Conservation (phyloP, 495 filamentous ascomycete genomes). For the Cairneyella variabilis region DNA sequence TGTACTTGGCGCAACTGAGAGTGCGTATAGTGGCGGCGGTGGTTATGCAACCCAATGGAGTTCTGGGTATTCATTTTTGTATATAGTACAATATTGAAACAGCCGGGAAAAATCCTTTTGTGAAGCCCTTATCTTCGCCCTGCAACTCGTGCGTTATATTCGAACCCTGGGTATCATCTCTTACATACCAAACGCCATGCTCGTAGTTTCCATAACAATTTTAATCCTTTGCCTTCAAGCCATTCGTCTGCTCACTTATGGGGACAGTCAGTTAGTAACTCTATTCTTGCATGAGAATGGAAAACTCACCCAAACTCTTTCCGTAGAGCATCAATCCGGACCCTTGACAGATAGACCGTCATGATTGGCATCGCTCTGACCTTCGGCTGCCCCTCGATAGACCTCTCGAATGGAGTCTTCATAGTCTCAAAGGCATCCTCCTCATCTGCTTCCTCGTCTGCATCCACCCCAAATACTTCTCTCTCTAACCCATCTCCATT, state of each 20-base stretch:
- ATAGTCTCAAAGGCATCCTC: slow-evolving; percentile 49
- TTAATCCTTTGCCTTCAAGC: too few relatives aligned
- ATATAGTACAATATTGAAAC: too few relatives aligned
- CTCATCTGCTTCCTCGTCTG: slow-evolving; percentile 31
- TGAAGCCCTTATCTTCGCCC: too few relatives aligned
- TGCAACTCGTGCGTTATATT: too few relatives aligned
- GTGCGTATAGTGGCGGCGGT: slow-evolving; percentile 1
- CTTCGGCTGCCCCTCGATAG: slow-evolving; percentile 27
- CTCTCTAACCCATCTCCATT: slow-evolving; percentile 7
- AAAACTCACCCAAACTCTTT: slow-evolving; percentile 40
- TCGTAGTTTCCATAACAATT: too few relatives aligned
- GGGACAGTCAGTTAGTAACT: too few relatives aligned
- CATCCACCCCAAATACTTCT: slow-evolving; percentile 28
- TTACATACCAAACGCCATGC: background rate
- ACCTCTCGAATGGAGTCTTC: slow-evolving; percentile 42
- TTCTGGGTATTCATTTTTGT: background rate
- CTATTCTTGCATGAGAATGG: too few relatives aligned
- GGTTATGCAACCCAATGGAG: background rate
- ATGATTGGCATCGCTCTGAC: slow-evolving; percentile 36
- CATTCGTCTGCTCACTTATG: slow-evolving; percentile 29
- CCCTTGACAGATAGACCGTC: slow-evolving; percentile 55
- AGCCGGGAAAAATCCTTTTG: too few relatives aligned
- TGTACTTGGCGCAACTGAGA: background rate
- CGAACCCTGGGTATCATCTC: too few relatives aligned
- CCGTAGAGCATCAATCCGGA: slow-evolving; percentile 48